A percentile compares a stretch with the other conserved stretches of the same genome.
Evolutionary conservation across 2,329 filamentous ascomycete genomes (phyloP).

Genomic region (Hypoxylon sp.): DNA sequence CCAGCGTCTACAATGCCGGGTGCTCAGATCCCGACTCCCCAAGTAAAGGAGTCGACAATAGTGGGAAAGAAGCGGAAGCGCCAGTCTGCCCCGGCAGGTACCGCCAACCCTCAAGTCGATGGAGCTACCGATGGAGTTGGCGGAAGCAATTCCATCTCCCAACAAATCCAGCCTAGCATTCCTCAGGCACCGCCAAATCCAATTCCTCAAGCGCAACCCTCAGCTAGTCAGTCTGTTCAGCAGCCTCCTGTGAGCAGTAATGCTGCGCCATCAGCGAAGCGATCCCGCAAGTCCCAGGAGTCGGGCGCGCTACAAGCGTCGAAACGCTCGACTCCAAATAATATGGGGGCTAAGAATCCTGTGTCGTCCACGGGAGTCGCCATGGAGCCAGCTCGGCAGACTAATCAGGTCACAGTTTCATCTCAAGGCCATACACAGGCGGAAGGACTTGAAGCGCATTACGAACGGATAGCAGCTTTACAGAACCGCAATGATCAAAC

Average conservation of each 20-base stretch:
- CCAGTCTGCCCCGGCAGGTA: slow-evolving; percentile 44
- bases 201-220: slow-evolving; percentile 43
- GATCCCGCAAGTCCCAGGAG: slow-evolving; percentile 53
- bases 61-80: slow-evolving; percentile 55
- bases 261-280: slow-evolving; percentile 49
- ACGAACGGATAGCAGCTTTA: slow-evolving; percentile 48
- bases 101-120: slow-evolving; percentile 39
- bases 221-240: slow-evolving; percentile 42
- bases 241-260: slow-evolving; percentile 41
- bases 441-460: slow-evolving; percentile 53
- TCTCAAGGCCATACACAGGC: slow-evolving; percentile 45
- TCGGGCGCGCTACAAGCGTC: slow-evolving; percentile 41
- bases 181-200: slow-evolving; percentile 39
- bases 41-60: slow-evolving; percentile 54
- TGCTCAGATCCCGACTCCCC: slow-evolving; percentile 41
- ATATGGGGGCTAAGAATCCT: slow-evolving; percentile 44
- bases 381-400: slow-evolving; percentile 45
- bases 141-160: slow-evolving; percentile 36
- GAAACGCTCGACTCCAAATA: slow-evolving; percentile 49
- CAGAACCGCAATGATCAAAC: slow-evolving; percentile 47
- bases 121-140: slow-evolving; percentile 20
- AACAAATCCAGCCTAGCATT: slow-evolving; percentile 41
- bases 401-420: slow-evolving; percentile 37
- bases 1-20: slow-evolving; percentile 31
- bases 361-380: slow-evolving; percentile 34